Conservation (phyloP, 2,329 filamentous ascomycete species). For the Xylaria sp. region DNA sequence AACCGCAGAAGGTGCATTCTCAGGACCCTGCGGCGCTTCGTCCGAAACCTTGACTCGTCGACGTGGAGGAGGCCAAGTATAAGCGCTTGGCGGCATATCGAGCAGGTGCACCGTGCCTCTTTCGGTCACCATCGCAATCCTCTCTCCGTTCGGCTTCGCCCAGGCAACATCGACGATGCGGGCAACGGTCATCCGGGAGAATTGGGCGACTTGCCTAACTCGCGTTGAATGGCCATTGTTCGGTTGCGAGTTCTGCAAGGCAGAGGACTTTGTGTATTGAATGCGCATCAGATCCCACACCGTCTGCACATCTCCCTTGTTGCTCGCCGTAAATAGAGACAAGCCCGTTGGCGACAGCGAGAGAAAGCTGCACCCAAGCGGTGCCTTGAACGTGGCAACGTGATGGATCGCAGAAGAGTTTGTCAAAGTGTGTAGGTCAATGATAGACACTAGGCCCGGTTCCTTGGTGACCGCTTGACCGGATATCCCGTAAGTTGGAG, state of each 20-base stretch:
- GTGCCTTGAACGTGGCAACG: slow-evolving; percentile 70
- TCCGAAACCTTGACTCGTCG: slow-evolving; percentile 51
- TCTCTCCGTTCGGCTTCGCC: slow-evolving; percentile 79
- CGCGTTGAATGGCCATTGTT: slow-evolving; percentile 53
- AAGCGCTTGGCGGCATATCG: slow-evolving; percentile 79
- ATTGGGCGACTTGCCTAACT: slow-evolving; percentile 84
- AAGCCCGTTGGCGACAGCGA: slow-evolving; percentile 77
- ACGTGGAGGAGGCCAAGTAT: slow-evolving; percentile 81
- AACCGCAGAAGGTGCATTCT: slow-evolving; percentile 58
- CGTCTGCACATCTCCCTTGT: slow-evolving; percentile 80
- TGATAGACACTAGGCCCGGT: slow-evolving; percentile 72
- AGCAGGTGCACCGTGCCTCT: slow-evolving; percentile 94
- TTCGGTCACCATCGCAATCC: slow-evolving; percentile 86
- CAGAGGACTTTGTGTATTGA: slow-evolving; percentile 64
- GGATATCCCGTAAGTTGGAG: slow-evolving; percentile 71
- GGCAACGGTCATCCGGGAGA: slow-evolving; percentile 88
- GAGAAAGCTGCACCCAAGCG: slow-evolving; percentile 77
- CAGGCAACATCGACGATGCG: slow-evolving; percentile 89
- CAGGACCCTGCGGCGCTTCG: slow-evolving; percentile 49
- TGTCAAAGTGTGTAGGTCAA: slow-evolving; percentile 67
- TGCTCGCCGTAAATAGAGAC: slow-evolving; percentile 76
- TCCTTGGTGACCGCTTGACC: slow-evolving; percentile 64
- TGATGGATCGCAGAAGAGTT: slow-evolving; percentile 60
- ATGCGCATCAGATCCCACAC: slow-evolving; percentile 78
- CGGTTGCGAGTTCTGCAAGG: slow-evolving; percentile 56